A percentile compares a stretch with the other conserved stretches of the same genome.
phyloP scores from a whole-genome alignment of 2,329 filamentous ascomycete genomes.

The Scytalidium sp. region DNA sequence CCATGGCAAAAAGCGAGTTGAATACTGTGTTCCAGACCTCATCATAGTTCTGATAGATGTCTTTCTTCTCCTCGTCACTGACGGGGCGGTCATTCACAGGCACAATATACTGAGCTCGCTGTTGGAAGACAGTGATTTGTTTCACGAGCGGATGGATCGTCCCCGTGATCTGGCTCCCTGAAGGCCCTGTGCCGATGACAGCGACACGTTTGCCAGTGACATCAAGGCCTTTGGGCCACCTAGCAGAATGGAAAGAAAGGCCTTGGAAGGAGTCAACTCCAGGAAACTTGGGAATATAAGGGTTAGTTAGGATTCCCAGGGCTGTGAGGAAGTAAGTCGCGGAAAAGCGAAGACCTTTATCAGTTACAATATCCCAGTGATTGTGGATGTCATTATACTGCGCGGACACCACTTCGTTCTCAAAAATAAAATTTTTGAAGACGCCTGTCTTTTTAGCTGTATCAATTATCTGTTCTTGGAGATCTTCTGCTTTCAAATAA shows the following conservation, averaged over 20 bases:
- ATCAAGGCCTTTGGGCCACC: constrained; percentile 8
- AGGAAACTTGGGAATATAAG: constrained; percentile 5
- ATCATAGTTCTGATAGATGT: constrained; percentile 9
- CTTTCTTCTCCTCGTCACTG: constrained; percentile 27
- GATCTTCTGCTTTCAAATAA: too few relatives aligned
- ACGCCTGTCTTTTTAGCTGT: too few relatives aligned
- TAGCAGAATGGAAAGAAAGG: constrained; percentile 4
- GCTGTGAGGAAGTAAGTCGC: constrained; percentile 1
- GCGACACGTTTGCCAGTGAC: constrained; percentile 22
- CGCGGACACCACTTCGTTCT: too few relatives aligned
- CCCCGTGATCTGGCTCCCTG: constrained; percentile 18
- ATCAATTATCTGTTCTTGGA: too few relatives aligned
- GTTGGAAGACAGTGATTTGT: constrained; percentile 46
- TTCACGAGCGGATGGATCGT: constrained; percentile 31
- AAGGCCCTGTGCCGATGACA: constrained; percentile 17
- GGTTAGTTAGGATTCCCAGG: constrained; percentile 2
- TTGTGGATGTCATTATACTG: not conserved
- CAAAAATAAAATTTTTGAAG: too few relatives aligned
- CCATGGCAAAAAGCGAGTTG: not conserved
- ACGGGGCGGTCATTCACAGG: constrained; percentile 25
- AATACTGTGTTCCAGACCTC: not conserved
- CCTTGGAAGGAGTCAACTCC: constrained; percentile 9
- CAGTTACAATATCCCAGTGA: not conserved
- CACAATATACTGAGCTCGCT: constrained; percentile 46
- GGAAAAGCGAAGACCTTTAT: not conserved